phyloP scores from a whole-genome alignment of 495 filamentous ascomycete genomes.

The Pseudotulostoma volvatum region DNA sequence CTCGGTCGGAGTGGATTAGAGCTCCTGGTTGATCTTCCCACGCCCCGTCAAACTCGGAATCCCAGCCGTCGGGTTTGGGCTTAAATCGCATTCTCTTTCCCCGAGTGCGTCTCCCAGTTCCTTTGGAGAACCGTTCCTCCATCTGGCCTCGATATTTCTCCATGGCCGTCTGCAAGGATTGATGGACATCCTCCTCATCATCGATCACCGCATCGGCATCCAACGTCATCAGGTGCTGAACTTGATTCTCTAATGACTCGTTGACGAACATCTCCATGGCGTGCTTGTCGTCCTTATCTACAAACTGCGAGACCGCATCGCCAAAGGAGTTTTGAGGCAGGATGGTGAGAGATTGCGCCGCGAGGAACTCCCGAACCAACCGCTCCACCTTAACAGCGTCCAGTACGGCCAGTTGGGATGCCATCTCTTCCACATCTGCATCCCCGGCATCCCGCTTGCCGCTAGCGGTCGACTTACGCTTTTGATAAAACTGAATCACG shows the following conservation, averaged over 20 bases:
- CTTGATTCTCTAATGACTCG: slow-evolving; percentile 57
- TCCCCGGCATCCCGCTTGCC: slow-evolving; percentile 22
- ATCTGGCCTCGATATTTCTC: slow-evolving; percentile 49
- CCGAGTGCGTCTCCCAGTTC: slow-evolving; percentile 41
- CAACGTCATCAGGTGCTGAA: slow-evolving; percentile 53
- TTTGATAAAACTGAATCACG: slow-evolving; percentile 82
- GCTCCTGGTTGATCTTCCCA: slow-evolving; percentile 73
- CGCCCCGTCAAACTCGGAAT: slow-evolving; percentile 65
- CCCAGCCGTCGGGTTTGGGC: slow-evolving; percentile 65
- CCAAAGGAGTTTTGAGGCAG: slow-evolving; percentile 81
- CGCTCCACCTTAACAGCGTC: slow-evolving; percentile 78
- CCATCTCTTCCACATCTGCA: slow-evolving; percentile 37
- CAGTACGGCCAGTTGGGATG: slow-evolving; percentile 39
- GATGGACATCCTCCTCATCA: slow-evolving; percentile 42
- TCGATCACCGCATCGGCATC: slow-evolving; percentile 52
- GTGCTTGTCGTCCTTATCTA: slow-evolving; percentile 89
- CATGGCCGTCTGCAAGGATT: slow-evolving; percentile 49
- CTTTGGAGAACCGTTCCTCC: slow-evolving; percentile 55
- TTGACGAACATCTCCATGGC: slow-evolving; percentile 82
- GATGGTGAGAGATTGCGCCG: slow-evolving; percentile 72
- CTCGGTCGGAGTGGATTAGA: slow-evolving; percentile 39
- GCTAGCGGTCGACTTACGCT: slow-evolving; percentile 41
- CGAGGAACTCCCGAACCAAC: slow-evolving; percentile 71
- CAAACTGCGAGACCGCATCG: slow-evolving; percentile 84
- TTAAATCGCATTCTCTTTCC: slow-evolving; percentile 46